Evolutionary conservation across 352 stramenopile genomes (phyloP), one percentile per base, ranked within the genome.

Genomic region (Phytophthora sp.): DNA sequence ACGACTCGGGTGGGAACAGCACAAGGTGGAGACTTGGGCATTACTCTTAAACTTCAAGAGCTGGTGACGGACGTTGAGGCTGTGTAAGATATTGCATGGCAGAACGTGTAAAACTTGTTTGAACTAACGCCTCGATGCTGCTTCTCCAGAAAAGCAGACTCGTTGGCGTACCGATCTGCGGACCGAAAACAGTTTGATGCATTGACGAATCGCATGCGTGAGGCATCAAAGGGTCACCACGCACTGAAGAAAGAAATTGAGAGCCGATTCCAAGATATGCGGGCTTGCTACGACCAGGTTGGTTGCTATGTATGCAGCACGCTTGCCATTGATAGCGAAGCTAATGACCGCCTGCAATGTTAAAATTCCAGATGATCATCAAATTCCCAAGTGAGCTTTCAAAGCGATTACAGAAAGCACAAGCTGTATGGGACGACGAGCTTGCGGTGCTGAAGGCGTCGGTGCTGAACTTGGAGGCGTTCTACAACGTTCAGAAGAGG

Each of bases 131-230:
- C 31, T 2, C 23, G 52, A 13, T 50, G 30, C 2, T 48, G 6
- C 8, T 39, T 62, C 27, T 49, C 20, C 43, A 86, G 77, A 21
- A 87, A 79, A 60, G 41, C 62, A 21, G 78, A 89, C 28, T 39
- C 74, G 1, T 38, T 56, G 8, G 51, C 69, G 6, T 77, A 82
- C 43, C 72, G 79, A 26, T 59, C 34, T 3, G 79, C 76, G 0
- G 78, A 91, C 42, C 72, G 82, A 6, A 73, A 82, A 45, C 82
- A 89, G 41, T 88, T 91, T 35, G 78, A 89, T 7, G 68, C 74
- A 5, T 39, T 89, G 26, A 85, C 79, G 4, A 88, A 81, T 44
- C 76, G 82, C 10, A 24, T 88, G 39, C 74, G 79, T 5, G 82
- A 91, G 49, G 55, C 76, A 20, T 42, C 58, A 24, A 88, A 85